Evolutionary conservation across 1,139 yeast genomes (phyloP), one percentile per base, ranked within the genome.

Genomic region (Hyphopichia pseudoburtonii): DNA sequence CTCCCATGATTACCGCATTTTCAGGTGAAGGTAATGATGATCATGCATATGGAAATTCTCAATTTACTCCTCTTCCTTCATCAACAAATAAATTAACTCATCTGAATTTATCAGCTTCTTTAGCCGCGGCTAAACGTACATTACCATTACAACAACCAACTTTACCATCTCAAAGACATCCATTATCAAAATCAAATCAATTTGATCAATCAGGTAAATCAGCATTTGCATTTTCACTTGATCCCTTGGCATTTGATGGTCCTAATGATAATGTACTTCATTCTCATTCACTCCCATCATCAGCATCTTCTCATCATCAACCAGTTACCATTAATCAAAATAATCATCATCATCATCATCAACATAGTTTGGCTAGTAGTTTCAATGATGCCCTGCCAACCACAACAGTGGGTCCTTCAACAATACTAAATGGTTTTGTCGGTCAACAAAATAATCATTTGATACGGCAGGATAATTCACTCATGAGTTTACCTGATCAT

Each of bases 211-310:
- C 25, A 9, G 32, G 30, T 17, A 22, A 14, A 5, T 16, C 12
- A 11, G 36, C 52, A 11, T 59, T 57, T 45, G 57, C 58, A 25
- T 63, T 64, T 41, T 52, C 59, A 32, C 54, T 64, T 28, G 67
- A 63, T 34, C 66, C 66, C 6, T 49, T 62, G 34, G 67, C 68
- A 2, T 63, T 56, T 43, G 70, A 63, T 32, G 68, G 66, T 7
- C 66, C 67, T 18, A 46, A 46, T 36, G 50, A 48, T 30, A 56
- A 54, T 36, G 52, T 44, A 41, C 26, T 33, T 34, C 14, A 33
- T 33, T 30, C 30, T 16, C 23, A 33, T 14, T 25, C 29, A 8
- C 16, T 24, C n/a, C 17, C 18, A 16, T 38, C 25, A n/a, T 29
- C 35, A 9, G 14, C 36, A 10, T 8, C 22, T 4, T n/a, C 17